Base-by-base conservation (phyloP, 73 alveolate species). In the Paramecium bursaria region DNA sequence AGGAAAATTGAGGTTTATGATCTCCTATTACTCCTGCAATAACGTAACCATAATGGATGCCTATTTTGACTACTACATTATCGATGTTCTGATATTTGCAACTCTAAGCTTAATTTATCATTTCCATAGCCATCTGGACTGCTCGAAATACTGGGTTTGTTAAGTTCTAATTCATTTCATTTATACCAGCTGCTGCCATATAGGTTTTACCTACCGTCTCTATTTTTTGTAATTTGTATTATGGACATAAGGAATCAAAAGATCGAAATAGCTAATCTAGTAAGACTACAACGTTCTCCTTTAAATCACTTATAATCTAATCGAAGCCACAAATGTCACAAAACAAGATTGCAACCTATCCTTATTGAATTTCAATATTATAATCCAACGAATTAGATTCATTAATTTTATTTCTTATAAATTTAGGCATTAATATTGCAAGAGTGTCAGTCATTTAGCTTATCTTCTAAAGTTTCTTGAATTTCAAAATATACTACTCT, bases 21-120 rank as follows among this genome's bases (percentile, higher is more conserved):
- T 86, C 33, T 9, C 93, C 93, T 22, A 87, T 88, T 14, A 87
- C 93, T n/a, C 93, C 93, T 29, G 93, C 93, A 47, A 87, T 87
- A 17, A 87, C 93, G 57, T 67, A 46, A 11, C 93, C 93, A 57
- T 50, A 79, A 48, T 87, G 87, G 11, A 87, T 86, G 6, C 93
- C 93, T 13, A 87, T 87, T 46, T 87, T 87, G 4, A 87, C 86
- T 11, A 57, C 31, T 3, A 87, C 76, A 14, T 50, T 85, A 22
- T 85, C 86, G 1, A 85, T 87, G 30, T 75, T 39, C 0, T 57
- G 60, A 67, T 39, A 67, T 17, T 57, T 67, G 9, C 44, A 6
- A 1, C 39, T 39, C 13, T 21, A 67, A 1, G 82, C 82, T 9
- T 39, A 67, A 21, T 67, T 67, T 30, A 39, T 3, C 82, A 67